phyloP scores from a whole-genome alignment of 2,329 filamentous ascomycete species.

The Aspergillus sp. region DNA sequence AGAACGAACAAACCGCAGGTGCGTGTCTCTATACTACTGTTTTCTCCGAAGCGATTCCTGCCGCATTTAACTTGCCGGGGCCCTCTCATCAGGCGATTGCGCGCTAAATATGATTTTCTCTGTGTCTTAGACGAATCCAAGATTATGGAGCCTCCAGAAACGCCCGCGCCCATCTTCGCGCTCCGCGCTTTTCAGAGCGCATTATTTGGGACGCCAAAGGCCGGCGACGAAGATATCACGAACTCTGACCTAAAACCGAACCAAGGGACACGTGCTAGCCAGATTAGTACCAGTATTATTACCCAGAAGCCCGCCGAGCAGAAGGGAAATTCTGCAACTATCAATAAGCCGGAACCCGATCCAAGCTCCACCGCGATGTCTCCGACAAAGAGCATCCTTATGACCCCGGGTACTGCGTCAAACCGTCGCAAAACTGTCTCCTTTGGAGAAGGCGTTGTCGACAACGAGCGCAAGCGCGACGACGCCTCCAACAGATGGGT shows the following conservation, averaged over 20 bases:
- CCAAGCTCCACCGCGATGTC: slow-evolving; percentile 45
- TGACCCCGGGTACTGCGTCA: slow-evolving; percentile 63
- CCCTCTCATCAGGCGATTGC: slow-evolving; percentile 10
- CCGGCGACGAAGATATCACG: slow-evolving; percentile 47
- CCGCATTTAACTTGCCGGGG: not conserved
- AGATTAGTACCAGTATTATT: slow-evolving; percentile 27
- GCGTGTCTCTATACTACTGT: slow-evolving; percentile 30
- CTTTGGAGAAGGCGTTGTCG: slow-evolving; percentile 61
- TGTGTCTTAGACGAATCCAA: slow-evolving; percentile 51
- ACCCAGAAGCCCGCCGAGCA: slow-evolving; percentile 27
- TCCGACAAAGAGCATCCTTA: slow-evolving; percentile 66
- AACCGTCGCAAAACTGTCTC: slow-evolving; percentile 65
- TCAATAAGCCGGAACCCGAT: slow-evolving; percentile 29
- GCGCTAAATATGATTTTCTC: slow-evolving; percentile 20
- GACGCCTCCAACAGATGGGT: slow-evolving; percentile 50
- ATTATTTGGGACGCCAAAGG: slow-evolving; percentile 66
- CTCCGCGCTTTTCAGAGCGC: slow-evolving; percentile 69
- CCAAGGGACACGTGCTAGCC: slow-evolving; percentile 23
- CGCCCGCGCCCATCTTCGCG: slow-evolving; percentile 69
- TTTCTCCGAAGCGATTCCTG: slow-evolving; percentile 15
- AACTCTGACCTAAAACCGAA: slow-evolving; percentile 24
- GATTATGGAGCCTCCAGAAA: slow-evolving; percentile 64
- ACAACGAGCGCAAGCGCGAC: slow-evolving; percentile 59
- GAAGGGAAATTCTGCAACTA: slow-evolving; percentile 26
- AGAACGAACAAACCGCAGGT: slow-evolving; percentile 34